These are phyloP conservation scores for Hanseniaspora clermontiae DNA, from an alignment of 805 yeast genomes.

Conservation along the genomic window DNA sequence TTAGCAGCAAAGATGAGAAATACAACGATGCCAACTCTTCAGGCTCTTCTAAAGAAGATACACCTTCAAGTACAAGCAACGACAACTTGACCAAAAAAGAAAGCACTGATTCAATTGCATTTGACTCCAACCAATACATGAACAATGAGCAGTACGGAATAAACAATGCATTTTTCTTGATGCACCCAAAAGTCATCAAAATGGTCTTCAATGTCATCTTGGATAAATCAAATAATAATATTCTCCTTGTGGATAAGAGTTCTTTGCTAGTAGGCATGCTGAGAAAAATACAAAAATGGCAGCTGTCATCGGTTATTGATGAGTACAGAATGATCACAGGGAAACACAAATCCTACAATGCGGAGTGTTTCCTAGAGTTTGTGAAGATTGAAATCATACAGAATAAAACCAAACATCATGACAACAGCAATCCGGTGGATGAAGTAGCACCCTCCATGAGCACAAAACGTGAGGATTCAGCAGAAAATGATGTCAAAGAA, in stretches of 20 bases:
- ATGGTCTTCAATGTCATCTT: slow-evolving; percentile 55
- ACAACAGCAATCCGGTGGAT: not conserved
- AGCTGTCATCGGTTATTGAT: slow-evolving; percentile 64
- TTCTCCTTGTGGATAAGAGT: slow-evolving; percentile 66
- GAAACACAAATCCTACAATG: slow-evolving; percentile 58
- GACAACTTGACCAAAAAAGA: not conserved
- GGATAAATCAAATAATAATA: slow-evolving; percentile 49
- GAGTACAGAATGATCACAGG: slow-evolving; percentile 74
- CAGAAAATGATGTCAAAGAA: slow-evolving; percentile 1
- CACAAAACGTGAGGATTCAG: too few relatives aligned
- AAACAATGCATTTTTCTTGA: slow-evolving; percentile 61
- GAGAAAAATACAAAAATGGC: slow-evolving; percentile 80
- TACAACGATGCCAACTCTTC: slow-evolving; percentile 14
- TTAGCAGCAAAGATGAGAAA: slow-evolving; percentile 8
- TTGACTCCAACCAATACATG: slow-evolving; percentile 5
- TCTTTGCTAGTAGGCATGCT: slow-evolving; percentile 70
- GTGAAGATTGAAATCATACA: slow-evolving; percentile 34
- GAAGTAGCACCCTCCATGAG: not conserved
- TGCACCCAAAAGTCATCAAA: slow-evolving; percentile 51
- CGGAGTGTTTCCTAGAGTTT: slow-evolving; percentile 72
- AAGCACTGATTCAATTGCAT: not conserved
- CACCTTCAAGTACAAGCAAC: not conserved
- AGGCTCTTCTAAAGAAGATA: not conserved
- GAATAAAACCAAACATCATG: slow-evolving; percentile 13
- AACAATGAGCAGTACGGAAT: slow-evolving; percentile 23